These are phyloP conservation scores for Lentinula guzmanii DNA, from an alignment of 768 basidiomycete genomes.

Conservation along the genomic window DNA sequence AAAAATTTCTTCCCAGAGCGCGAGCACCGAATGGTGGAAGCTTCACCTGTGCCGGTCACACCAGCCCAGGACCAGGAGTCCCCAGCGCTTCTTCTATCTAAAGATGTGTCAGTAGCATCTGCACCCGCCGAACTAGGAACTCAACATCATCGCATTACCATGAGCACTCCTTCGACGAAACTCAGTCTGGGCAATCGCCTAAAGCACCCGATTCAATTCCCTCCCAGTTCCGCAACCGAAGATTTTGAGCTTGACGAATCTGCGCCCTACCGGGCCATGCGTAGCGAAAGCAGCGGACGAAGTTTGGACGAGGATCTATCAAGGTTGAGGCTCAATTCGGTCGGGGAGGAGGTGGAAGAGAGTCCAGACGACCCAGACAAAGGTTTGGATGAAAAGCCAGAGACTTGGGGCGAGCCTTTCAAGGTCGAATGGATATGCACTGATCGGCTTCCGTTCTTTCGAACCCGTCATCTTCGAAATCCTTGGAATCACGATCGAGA, in stretches of 20 bases:
- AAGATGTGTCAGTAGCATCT: constrained; percentile 20
- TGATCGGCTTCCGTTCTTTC: constrained; percentile 64
- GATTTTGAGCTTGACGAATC: constrained; percentile 24
- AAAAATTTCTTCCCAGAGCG: constrained; percentile 27
- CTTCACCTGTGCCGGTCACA: constrained; percentile 33
- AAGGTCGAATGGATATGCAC: constrained; percentile 78
- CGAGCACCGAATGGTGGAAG: constrained; percentile 32
- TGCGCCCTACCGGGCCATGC: constrained; percentile 20
- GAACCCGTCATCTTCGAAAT: constrained; percentile 78
- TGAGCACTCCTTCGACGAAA: constrained; percentile 17
- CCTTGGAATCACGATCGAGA: constrained; percentile 88
- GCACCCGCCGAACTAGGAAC: constrained; percentile 51
- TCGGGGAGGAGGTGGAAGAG: constrained; percentile 32
- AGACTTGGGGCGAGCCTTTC: constrained; percentile 74
- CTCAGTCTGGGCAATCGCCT: constrained; percentile 25
- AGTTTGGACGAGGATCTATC: constrained; percentile 3
- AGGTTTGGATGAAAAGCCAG: constrained; percentile 19
- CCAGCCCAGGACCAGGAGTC: constrained; percentile 2
- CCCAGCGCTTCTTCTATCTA: neutral
- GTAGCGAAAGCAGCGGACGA: neutral
- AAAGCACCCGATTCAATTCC: neutral
- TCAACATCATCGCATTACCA: constrained; percentile 24
- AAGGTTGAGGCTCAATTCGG: constrained; percentile 7
- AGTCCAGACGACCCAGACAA: constrained; percentile 26
- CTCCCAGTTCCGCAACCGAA: neutral